These are phyloP conservation scores for Cystobasidium slooffiae DNA, from an alignment of 1,284 basidiomycete species.

Conservation along the genomic window DNA sequence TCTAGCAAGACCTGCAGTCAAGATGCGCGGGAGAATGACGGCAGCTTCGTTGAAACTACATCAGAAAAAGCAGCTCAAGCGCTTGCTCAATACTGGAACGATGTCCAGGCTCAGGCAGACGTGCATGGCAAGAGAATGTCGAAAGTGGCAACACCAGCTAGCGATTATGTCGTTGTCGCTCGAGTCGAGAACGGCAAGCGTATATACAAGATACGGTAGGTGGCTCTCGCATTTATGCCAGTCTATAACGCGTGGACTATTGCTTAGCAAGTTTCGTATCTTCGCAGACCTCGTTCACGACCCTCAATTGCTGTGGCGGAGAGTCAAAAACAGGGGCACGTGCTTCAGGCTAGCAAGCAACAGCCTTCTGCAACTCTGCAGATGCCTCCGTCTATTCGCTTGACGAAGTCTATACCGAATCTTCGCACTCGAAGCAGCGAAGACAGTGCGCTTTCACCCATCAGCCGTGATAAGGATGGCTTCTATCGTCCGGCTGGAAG, in stretches of 20 bases:
- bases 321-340: neutral
- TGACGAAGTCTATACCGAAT: conserved; percentile 36
- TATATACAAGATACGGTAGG: conserved; percentile 50
- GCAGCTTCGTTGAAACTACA: conserved; percentile 50
- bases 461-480: conserved; percentile 23
- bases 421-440: conserved; percentile 25
- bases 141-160: neutral
- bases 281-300: conserved; percentile 28
- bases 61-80: conserved; percentile 47
- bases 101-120: conserved; percentile 37
- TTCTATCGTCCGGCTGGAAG: conserved; percentile 35
- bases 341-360: conserved; percentile 1
- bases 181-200: conserved; percentile 47
- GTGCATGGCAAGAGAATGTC: conserved; percentile 25
- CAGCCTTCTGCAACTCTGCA: conserved; percentile 1
- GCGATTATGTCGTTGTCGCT: conserved; percentile 40
- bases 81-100: conserved; percentile 46
- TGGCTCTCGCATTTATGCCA: neutral
- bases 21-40: conserved; percentile 27
- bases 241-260: neutral
- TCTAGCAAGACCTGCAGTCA: conserved; percentile 6
- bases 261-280: neutral
- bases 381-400: conserved; percentile 34
- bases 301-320: neutral
- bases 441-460: conserved; percentile 7